phyloP scores from a whole-genome alignment of 306 rosid genomes.

The Parietaria judaica region DNA sequence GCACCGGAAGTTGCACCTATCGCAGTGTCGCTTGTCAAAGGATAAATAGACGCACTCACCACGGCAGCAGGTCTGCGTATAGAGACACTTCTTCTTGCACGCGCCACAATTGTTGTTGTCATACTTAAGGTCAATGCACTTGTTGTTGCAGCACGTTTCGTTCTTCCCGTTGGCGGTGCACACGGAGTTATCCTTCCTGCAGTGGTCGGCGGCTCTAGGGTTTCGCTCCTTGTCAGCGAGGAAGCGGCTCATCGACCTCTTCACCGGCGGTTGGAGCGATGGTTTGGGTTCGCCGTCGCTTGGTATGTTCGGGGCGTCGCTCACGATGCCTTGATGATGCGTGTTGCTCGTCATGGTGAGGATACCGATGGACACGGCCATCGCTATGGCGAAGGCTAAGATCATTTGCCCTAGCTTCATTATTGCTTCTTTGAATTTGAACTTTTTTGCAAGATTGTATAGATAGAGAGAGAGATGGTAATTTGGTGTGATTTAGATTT shows the following conservation, averaged over 20 bases:
- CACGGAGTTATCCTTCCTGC: conserved; percentile 44
- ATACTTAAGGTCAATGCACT: conserved; percentile 45
- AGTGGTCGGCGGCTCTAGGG: conserved; percentile 48
- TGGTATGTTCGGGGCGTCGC: too few relatives aligned
- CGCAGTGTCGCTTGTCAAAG: conserved; percentile 79
- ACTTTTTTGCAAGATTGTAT: conserved; percentile 1
- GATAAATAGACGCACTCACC: conserved; percentile 50
- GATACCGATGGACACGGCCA: conserved; percentile 69
- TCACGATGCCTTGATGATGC: conserved; percentile 9
- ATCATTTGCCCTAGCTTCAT: conserved; percentile 53
- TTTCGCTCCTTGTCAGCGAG: conserved; percentile 11
- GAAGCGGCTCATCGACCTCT: conserved; percentile 26
- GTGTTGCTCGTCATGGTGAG: conserved; percentile 30
- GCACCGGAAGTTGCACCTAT: conserved; percentile 51
- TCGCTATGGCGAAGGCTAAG: conserved; percentile 51
- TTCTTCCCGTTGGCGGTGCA: conserved; percentile 23
- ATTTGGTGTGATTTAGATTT: background rate
- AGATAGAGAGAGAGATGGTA: background rate
- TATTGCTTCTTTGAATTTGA: conserved; percentile 29
- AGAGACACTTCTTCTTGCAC: conserved; percentile 68
- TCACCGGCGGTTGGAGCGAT: conserved; percentile 29
- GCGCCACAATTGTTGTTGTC: conserved; percentile 60
- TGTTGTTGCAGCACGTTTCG: conserved; percentile 70
- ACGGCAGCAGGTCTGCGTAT: conserved; percentile 53
- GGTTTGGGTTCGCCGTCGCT: background rate